These are phyloP conservation scores for Volvariella surrecta DNA, from an alignment of 1,284 basidiomycete species.

Conservation along the genomic window DNA sequence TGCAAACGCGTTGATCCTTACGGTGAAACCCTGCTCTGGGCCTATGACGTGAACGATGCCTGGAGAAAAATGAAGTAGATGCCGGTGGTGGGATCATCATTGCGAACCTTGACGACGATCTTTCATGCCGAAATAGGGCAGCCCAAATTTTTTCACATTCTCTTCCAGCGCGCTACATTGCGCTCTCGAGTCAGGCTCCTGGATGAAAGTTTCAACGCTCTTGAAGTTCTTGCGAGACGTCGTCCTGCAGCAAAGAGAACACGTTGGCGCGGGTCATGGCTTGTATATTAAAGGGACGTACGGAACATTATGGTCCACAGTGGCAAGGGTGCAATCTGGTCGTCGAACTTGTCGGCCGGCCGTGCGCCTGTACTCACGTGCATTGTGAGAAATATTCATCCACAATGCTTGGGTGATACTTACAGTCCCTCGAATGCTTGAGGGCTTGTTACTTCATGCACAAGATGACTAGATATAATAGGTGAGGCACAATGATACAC, in stretches of 20 bases:
- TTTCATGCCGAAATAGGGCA: slow-evolving; percentile 93
- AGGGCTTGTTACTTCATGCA: slow-evolving; percentile 94
- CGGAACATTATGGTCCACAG: slow-evolving; percentile 96
- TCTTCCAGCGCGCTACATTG: slow-evolving; percentile 89
- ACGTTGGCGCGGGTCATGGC: background rate
- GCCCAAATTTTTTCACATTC: slow-evolving; percentile 91
- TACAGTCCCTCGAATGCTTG: slow-evolving; percentile 94
- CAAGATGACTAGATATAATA: slow-evolving; percentile 61
- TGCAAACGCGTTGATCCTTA: slow-evolving; percentile 21
- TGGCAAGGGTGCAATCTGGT: slow-evolving; percentile 91
- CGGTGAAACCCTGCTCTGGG: slow-evolving; percentile 94
- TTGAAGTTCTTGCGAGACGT: slow-evolving; percentile 81
- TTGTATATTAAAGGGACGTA: slow-evolving; percentile 34
- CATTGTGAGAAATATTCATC: slow-evolving; percentile 4
- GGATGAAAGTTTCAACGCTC: slow-evolving; percentile 72
- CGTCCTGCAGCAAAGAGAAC: slow-evolving; percentile 44
- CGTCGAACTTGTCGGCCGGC: slow-evolving; percentile 80
- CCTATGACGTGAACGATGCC: slow-evolving; percentile 96
- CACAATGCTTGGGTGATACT: slow-evolving; percentile 19
- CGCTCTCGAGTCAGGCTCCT: slow-evolving; percentile 85
- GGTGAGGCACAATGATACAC: slow-evolving; percentile 8
- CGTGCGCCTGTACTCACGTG: slow-evolving; percentile 45
- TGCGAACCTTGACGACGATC: slow-evolving; percentile 78
- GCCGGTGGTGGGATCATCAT: slow-evolving; percentile 1
- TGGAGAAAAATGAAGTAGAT: slow-evolving; percentile 20